Base-by-base conservation (phyloP, 2,329 filamentous ascomycete species). In the Calonectria pseudoreteaudii region DNA sequence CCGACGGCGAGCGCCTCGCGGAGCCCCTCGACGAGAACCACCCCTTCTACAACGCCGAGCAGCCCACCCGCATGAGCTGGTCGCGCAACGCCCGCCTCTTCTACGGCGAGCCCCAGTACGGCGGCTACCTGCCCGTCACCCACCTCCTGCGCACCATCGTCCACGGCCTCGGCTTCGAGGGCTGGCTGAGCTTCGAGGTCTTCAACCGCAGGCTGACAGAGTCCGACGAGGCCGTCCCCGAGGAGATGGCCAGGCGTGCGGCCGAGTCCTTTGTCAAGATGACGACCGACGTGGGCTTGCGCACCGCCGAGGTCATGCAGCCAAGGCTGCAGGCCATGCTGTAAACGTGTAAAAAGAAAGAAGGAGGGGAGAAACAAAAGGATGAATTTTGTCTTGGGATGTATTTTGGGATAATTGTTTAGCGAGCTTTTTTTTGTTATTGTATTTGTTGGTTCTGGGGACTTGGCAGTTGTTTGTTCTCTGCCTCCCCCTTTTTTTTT, bases 121-220 rank as follows among this genome's bases (percentile, higher is more conserved):
- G 92, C 0, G 94, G 90, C 0, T 95, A 95, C 80, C 84, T 96
- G 1, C 94, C 94, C 0, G 88, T 93, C 9, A 85, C 87, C 69
- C 87, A 92, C 38, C 89, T 95, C 26, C 86, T 91, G 0, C 83
- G 87, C 49, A 89, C 91, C 0, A 89, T 95, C 64, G 87, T 94
- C 26, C 87, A 91, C 13, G 90, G 90, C 0, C 85, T 94, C 0
- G 92, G 92, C 0, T 95, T 91, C 77, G 85, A 90, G 68, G 93
- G 93, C 3, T 94, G 92, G 90, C 87, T 94, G 60, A 94, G 92
- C 79, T 89, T 94, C 77, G 93, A 95, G 85, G 84, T 95, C 20
- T 95, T 95, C 81, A 86, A 85, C 28, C 82, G 79, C 41, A 84
- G 77, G n/a, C 58, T 83, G 3, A 70, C 77, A 1, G 81, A 82